Evolutionary conservation across 2,329 filamentous ascomycete species (phyloP).

Genomic region (Ramularia collo-cygni): DNA sequence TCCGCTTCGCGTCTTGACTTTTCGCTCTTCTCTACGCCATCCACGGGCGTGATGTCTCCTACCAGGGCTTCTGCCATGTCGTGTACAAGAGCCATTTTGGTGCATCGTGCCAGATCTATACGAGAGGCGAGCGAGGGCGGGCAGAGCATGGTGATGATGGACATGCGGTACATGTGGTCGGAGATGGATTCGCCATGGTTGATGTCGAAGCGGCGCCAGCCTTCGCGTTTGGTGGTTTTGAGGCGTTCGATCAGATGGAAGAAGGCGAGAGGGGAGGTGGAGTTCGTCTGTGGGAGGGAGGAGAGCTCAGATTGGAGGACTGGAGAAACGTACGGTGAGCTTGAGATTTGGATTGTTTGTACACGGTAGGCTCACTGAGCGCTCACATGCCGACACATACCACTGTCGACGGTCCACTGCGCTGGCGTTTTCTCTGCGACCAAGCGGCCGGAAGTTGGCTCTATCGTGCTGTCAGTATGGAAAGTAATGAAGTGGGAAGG

Average conservation of each 20-base stretch:
- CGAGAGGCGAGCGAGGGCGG: slow-evolving; percentile 64
- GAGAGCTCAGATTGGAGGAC: slow-evolving; percentile 43
- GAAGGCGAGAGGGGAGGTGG: slow-evolving; percentile 74
- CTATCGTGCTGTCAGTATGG: slow-evolving; percentile 15
- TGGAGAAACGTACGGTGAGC: slow-evolving; percentile 21
- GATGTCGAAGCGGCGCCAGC: slow-evolving; percentile 87
- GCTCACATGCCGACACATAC: slow-evolving; percentile 32
- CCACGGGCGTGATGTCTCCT: slow-evolving; percentile 92
- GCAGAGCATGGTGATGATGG: slow-evolving; percentile 86
- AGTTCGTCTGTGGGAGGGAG: slow-evolving; percentile 32
- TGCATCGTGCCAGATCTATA: slow-evolving; percentile 75
- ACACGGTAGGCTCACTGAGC: slow-evolving; percentile 14
- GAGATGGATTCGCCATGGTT: slow-evolving; percentile 75
- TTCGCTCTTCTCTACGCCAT: slow-evolving; percentile 76
- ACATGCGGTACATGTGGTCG: slow-evolving; percentile 99
- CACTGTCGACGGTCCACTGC: slow-evolving; percentile 41
- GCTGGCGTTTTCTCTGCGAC: slow-evolving; percentile 19
- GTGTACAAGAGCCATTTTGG: slow-evolving; percentile 91
- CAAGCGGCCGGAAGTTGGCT: slow-evolving; percentile 31
- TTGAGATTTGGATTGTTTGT: neutral
- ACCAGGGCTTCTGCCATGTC: slow-evolving; percentile 96
- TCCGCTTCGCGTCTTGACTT: slow-evolving; percentile 80
- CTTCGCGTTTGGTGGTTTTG: slow-evolving; percentile 94
- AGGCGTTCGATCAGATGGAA: slow-evolving; percentile 91
- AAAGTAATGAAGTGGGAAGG: neutral